Conservation (phyloP, 768 basidiomycete species). For the Trametes cubensis region DNA sequence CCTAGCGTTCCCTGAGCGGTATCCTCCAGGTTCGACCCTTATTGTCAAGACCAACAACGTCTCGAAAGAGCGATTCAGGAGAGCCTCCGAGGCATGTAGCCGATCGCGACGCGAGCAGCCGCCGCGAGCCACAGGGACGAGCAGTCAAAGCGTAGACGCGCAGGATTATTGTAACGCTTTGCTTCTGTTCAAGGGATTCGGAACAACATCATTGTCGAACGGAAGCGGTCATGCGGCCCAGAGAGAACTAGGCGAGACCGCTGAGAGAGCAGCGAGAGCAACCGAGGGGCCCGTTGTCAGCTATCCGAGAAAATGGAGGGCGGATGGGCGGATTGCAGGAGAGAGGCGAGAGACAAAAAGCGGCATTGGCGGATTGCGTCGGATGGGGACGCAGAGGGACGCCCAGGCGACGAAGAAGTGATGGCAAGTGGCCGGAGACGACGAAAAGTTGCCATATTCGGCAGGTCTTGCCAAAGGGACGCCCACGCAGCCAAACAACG, state of each 20-base stretch:
- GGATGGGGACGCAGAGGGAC: background rate
- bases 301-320: background rate
- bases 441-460: slow-evolving; percentile 13
- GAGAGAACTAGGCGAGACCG: background rate
- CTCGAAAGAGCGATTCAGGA: background rate
- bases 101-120: background rate
- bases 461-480: slow-evolving; percentile 15
- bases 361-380: slow-evolving; percentile 11
- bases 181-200: background rate
- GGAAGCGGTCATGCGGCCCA: background rate
- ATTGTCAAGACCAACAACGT: background rate
- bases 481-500: slow-evolving; percentile 16
- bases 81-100: background rate
- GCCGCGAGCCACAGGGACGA: background rate
- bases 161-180: background rate
- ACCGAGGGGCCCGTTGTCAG: background rate
- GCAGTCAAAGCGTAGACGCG: background rate
- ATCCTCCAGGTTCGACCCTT: background rate
- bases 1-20: background rate
- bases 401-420: background rate
- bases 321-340: background rate
- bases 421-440: background rate
- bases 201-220: background rate
- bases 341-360: slow-evolving; percentile 4
- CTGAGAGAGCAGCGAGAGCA: background rate